A percentile compares a stretch with the other conserved stretches of the same genome.
Conservation (phyloP, 768 basidiomycete genomes). For the Termitomyces eurrhizus region DNA sequence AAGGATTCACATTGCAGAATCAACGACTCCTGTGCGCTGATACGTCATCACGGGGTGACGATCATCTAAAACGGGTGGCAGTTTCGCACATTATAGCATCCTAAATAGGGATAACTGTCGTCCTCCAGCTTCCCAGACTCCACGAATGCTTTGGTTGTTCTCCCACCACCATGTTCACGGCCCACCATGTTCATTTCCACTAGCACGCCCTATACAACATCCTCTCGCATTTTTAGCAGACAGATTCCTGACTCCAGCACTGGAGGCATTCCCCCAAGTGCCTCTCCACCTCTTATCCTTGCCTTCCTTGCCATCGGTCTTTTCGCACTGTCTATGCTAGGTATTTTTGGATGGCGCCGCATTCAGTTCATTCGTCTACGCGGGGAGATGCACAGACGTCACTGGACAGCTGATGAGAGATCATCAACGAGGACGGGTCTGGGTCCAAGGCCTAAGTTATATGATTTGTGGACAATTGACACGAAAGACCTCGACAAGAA, state of each 20-base stretch:
- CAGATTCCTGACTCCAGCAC: background rate
- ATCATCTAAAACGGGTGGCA: background rate
- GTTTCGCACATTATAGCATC: background rate
- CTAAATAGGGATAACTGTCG: background rate
- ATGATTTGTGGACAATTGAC: slow-evolving; percentile 36
- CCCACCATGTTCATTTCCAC: slow-evolving; percentile 5
- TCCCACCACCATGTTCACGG: slow-evolving; percentile 8
- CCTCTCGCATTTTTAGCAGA: background rate
- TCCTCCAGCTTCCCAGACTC: background rate
- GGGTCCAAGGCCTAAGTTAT: slow-evolving; percentile 36
- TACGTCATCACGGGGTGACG: background rate
- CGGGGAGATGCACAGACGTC: background rate
- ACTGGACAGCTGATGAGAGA: background rate
- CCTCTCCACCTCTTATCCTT: slow-evolving; percentile 53
- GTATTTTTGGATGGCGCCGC: slow-evolving; percentile 45
- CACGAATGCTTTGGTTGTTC: background rate
- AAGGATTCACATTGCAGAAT: too few species aligned
- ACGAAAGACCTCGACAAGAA: slow-evolving; percentile 4
- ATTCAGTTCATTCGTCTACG: slow-evolving; percentile 19
- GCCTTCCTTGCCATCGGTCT: slow-evolving; percentile 58
- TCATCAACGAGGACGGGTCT: slow-evolving; percentile 4
- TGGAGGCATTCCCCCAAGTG: slow-evolving; percentile 23
- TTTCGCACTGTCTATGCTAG: slow-evolving; percentile 44
- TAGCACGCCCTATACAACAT: background rate
- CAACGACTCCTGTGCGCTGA: too few species aligned